These are phyloP conservation scores for Penicillium paxilli DNA, from an alignment of 495 filamentous ascomycete genomes.

Conservation along the genomic window DNA sequence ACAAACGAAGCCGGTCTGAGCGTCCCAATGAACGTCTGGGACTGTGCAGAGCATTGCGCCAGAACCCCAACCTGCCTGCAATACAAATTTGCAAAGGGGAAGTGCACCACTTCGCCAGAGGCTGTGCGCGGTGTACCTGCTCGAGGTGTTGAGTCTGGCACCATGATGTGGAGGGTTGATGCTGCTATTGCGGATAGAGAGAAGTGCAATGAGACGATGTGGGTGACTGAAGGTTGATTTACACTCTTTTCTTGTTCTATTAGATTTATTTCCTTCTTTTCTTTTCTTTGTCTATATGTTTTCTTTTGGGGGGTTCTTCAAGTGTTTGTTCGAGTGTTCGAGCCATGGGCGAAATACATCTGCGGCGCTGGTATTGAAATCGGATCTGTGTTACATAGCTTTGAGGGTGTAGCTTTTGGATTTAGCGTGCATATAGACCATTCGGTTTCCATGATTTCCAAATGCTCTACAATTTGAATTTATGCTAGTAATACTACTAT, in stretches of 20 bases:
- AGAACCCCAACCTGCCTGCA: conserved; percentile 36
- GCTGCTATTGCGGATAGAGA: conserved; percentile 15
- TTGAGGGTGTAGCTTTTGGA: not conserved
- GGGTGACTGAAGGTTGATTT: conserved; percentile 6
- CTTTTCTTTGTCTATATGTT: not conserved
- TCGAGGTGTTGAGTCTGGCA: conserved; percentile 22
- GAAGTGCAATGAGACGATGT: conserved; percentile 14
- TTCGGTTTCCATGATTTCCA: too few relatives aligned
- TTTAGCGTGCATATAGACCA: not conserved
- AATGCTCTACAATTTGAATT: not conserved
- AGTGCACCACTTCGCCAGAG: conserved; percentile 26
- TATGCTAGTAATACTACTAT: too few relatives aligned
- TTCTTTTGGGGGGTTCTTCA: too few relatives aligned
- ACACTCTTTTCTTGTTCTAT: not conserved
- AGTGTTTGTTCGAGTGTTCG: too few relatives aligned
- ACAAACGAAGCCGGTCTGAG: conserved; percentile 7
- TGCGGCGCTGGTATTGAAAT: conserved; percentile 8
- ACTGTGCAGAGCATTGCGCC: conserved; percentile 39
- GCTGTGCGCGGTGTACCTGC: conserved; percentile 14
- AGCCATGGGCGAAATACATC: conserved; percentile 1
- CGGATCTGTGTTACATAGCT: conserved; percentile 1
- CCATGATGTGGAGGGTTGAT: conserved; percentile 34
- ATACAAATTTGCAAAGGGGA: conserved; percentile 32
- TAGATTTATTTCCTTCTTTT: conserved; percentile 4
- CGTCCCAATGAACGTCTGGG: conserved; percentile 21